These are phyloP conservation scores for Marchantia paleacea DNA, from an alignment of 225 moss, liverwort and hornwort species.

Conservation along the genomic window DNA sequence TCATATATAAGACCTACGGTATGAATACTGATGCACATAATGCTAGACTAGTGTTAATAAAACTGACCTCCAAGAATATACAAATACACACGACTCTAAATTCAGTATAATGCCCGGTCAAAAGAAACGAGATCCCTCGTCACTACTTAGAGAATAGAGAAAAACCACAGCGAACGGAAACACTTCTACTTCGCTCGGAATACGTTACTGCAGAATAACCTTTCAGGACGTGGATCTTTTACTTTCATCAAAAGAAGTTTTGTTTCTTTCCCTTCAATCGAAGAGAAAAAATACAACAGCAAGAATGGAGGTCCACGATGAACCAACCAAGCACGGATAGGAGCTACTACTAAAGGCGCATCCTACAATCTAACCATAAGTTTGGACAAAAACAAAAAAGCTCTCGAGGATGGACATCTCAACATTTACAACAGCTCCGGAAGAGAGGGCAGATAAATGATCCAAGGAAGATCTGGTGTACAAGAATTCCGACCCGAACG, in stretches of 20 bases:
- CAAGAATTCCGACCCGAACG: conserved; percentile 3
- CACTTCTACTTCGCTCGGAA: not conserved
- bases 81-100: too few species aligned
- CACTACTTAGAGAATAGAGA: not conserved
- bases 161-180: not conserved
- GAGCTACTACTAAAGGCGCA: conserved; percentile 7
- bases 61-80: too few species aligned
- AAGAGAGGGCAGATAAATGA: conserved; percentile 11
- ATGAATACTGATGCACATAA: too few species aligned
- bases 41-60: too few species aligned
- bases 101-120: too few species aligned
- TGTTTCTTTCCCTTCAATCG: not conserved
- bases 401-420: conserved; percentile 25
- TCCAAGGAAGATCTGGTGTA: conserved; percentile 10
- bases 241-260: not conserved
- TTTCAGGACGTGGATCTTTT: not conserved
- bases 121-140: not conserved
- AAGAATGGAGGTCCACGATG: conserved; percentile 18
- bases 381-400: conserved; percentile 30
- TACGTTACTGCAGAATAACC: not conserved
- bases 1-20: too few species aligned
- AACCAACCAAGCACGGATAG: conserved; percentile 21
- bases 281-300: conserved; percentile 5
- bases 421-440: conserved; percentile 47
- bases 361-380: conserved; percentile 10